Evolutionary conservation across 331 rosid genomes (phyloP), one percentile per base, ranked within the genome.

Genomic region (Pyrus hybrid): DNA sequence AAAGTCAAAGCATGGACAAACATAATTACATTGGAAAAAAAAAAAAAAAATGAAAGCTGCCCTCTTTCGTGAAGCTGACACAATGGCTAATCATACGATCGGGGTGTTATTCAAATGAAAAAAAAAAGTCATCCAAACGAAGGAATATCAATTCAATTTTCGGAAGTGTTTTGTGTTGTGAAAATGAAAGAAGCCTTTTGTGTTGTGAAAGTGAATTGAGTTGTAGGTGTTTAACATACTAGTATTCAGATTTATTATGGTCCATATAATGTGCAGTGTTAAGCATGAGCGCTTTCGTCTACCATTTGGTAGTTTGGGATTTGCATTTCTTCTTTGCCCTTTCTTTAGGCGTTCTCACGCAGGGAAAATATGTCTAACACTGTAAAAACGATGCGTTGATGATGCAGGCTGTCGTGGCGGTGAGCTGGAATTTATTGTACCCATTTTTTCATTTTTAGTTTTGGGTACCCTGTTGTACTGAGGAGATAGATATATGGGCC

Each of bases 401-500:
- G 97, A 70, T 82, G 97, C 97, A 93, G 98, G 98, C 85, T 75
- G 86, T 83, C 81, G 85, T 28, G 79, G 86, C 78, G 78, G 79
- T 23, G 88, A 80, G 81, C 71, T 82, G 75, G 91, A 86, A 72
- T 77, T 75, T 53, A 67, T 79, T 29, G 66, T 82, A 70, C 83
- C 84, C 81, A 87, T 93, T 89, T 83, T 91, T 93, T 91, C 89
- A 89, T 83, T 63, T 28, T 85, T 93, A 75, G 81, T 89, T 77
- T 76, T 86, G 83, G 74, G 92, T 79, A 79, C 88, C 51, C 73
- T 81, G 61, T 80, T 85, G 86, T 86, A 68, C 82, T 89, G 91
- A 88, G 72, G 81, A 75, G 71, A 79, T 41, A 11, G 47, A 41
- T 41, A 41, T 41, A 11, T 73, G 72, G 75, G 13, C 70, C 25